Percentiles rank a stretch among this genome's conserved stretches.
Evolutionary conservation across 1,139 yeast species (phyloP).

Genomic region (Suhomyces kunorum): DNA sequence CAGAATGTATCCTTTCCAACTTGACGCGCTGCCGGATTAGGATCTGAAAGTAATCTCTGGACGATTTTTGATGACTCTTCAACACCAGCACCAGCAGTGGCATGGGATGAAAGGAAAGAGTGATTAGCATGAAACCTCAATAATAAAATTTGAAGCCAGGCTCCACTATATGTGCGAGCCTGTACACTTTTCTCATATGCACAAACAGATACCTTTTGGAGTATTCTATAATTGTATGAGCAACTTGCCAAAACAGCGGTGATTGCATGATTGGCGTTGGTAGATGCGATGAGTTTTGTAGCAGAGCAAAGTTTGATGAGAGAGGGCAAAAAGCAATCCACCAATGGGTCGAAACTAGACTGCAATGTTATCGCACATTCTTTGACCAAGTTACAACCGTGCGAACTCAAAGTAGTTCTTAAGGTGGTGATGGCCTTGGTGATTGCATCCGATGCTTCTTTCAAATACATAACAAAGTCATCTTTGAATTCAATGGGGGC

Average conservation of each 20-base stretch:
- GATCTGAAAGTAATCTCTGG: constrained; percentile 67
- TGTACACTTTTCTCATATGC: constrained; percentile 68
- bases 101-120: constrained; percentile 38
- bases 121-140: constrained; percentile 37
- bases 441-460: constrained; percentile 57
- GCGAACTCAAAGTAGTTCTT: constrained; percentile 77
- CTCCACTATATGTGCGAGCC: constrained; percentile 69
- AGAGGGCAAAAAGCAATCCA: constrained; percentile 60
- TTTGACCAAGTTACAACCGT: constrained; percentile 78
- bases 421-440: constrained; percentile 70
- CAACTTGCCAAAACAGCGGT: constrained; percentile 60
- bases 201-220: constrained; percentile 54
- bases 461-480: constrained; percentile 47
- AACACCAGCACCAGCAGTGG: constrained; percentile 35
- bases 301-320: constrained; percentile 68
- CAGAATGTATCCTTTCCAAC: constrained; percentile 74
- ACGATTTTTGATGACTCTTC: constrained; percentile 56
- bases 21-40: constrained; percentile 79
- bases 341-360: constrained; percentile 53
- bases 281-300: constrained; percentile 77
- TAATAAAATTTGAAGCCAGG: constrained; percentile 68
- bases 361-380: constrained; percentile 61
- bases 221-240: constrained; percentile 52
- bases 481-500: constrained; percentile 37
- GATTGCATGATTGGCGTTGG: constrained; percentile 70